phyloP scores from a whole-genome alignment of 306 rosid genomes.

The Rubus parviflorus region DNA sequence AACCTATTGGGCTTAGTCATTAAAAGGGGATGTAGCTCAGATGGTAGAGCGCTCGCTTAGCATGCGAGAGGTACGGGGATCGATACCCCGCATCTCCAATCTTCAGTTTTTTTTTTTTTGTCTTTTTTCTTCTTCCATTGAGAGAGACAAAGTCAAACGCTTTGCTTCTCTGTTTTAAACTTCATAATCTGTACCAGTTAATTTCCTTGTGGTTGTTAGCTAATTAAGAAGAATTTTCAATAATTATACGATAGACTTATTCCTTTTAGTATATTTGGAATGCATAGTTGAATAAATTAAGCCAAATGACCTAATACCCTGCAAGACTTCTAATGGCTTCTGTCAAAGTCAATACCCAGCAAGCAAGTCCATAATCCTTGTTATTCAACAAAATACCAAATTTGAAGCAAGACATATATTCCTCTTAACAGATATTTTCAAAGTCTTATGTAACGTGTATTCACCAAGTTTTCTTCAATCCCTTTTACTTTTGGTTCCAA shows the following conservation, averaged over 20 bases:
- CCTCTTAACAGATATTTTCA: not conserved
- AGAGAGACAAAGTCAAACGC: not conserved
- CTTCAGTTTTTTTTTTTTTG: no score
- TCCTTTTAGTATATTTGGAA: not conserved
- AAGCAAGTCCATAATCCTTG: not conserved
- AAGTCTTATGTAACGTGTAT: not conserved
- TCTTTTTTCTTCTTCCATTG: accelerated
- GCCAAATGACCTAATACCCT: not conserved
- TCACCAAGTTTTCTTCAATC: not conserved
- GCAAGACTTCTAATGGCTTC: not conserved
- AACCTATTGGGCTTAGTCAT: no score
- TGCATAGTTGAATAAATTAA: not conserved
- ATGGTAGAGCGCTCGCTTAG: slow-evolving; percentile 98
- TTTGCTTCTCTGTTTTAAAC: not conserved
- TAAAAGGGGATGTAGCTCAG: slow-evolving; percentile 84
- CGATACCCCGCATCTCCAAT: slow-evolving; percentile 89
- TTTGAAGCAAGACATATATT: not conserved
- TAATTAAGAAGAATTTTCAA: not conserved
- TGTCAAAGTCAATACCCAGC: slow-evolving; percentile 2
- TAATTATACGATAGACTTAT: not conserved
- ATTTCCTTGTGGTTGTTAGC: not conserved
- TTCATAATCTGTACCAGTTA: not conserved
- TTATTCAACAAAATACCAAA: not conserved
- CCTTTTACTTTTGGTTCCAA: not conserved
- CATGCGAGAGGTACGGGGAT: slow-evolving; percentile 96